These are phyloP conservation scores for Pichia sp. DNA, from an alignment of 1,139 yeast species.

Conservation along the genomic window DNA sequence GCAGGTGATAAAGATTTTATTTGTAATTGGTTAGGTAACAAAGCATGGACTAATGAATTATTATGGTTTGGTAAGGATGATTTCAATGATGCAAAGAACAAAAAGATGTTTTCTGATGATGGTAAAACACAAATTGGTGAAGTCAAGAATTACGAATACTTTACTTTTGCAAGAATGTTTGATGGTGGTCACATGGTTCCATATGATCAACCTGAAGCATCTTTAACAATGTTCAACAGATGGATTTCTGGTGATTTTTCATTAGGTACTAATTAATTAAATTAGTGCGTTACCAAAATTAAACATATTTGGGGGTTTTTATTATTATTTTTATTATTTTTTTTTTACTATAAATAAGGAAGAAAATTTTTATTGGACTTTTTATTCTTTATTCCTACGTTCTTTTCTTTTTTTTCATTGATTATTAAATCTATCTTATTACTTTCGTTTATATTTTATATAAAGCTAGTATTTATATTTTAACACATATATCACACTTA, in stretches of 20 bases:
- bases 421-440: not conserved
- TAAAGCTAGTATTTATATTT: not conserved
- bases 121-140: slow-evolving; percentile 45
- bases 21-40: slow-evolving; percentile 83
- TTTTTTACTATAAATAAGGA: no score
- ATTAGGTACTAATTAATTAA: slow-evolving; percentile 20
- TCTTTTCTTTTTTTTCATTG: slow-evolving; percentile 3
- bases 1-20: slow-evolving; percentile 87
- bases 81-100: slow-evolving; percentile 40
- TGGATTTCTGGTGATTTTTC: slow-evolving; percentile 42
- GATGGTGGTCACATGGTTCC: slow-evolving; percentile 70
- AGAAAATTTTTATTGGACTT: no score
- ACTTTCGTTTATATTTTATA: not conserved
- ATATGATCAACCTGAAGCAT: slow-evolving; percentile 42
- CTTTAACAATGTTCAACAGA: slow-evolving; percentile 42
- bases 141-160: slow-evolving; percentile 48
- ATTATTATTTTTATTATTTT: no score
- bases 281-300: not conserved
- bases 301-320: no score
- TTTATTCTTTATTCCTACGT: not conserved
- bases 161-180: slow-evolving; percentile 57
- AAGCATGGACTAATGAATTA: slow-evolving; percentile 70
- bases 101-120: slow-evolving; percentile 36
- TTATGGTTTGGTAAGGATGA: slow-evolving; percentile 59
- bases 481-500: slow-evolving; percentile 2